A percentile compares a stretch with the other conserved stretches of the same genome.
Evolutionary conservation across 805 yeast genomes (phyloP).

Genomic region (Cyberlindnera mycetangii): DNA sequence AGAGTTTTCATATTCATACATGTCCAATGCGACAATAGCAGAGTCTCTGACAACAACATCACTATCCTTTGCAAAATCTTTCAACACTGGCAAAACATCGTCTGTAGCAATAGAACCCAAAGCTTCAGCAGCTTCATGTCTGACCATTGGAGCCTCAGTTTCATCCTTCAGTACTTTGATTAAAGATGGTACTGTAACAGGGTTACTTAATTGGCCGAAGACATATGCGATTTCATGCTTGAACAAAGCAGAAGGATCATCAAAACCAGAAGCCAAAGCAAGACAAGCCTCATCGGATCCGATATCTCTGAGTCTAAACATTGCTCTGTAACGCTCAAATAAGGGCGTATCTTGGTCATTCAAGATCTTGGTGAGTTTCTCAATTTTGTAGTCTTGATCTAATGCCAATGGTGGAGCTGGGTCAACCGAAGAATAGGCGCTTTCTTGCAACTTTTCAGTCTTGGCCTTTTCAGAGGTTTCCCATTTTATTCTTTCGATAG

Average conservation of each 20-base stretch:
- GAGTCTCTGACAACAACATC: constrained; percentile 94
- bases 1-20: constrained; percentile 94
- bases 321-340: constrained; percentile 95
- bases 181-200: constrained; percentile 85
- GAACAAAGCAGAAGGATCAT: constrained; percentile 88
- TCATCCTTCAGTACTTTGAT: constrained; percentile 75
- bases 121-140: constrained; percentile 99
- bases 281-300: constrained; percentile 90
- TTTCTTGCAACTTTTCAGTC: constrained; percentile 67
- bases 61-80: constrained; percentile 72
- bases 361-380: constrained; percentile 61
- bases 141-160: constrained; percentile 94
- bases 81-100: constrained; percentile 86
- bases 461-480: constrained; percentile 66
- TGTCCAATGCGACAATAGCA: constrained; percentile 95
- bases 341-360: constrained; percentile 76
- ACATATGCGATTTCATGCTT: constrained; percentile 98
- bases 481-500: constrained; percentile 94
- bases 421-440: constrained; percentile 84
- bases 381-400: constrained; percentile 55
- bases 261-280: constrained; percentile 88
- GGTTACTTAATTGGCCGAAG: constrained; percentile 94
- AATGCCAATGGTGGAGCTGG: constrained; percentile 98
- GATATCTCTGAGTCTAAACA: constrained; percentile 95
- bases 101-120: constrained; percentile 95